phyloP scores from a whole-genome alignment of 2,329 filamentous ascomycete species.

The Aureobasidium sp. region DNA sequence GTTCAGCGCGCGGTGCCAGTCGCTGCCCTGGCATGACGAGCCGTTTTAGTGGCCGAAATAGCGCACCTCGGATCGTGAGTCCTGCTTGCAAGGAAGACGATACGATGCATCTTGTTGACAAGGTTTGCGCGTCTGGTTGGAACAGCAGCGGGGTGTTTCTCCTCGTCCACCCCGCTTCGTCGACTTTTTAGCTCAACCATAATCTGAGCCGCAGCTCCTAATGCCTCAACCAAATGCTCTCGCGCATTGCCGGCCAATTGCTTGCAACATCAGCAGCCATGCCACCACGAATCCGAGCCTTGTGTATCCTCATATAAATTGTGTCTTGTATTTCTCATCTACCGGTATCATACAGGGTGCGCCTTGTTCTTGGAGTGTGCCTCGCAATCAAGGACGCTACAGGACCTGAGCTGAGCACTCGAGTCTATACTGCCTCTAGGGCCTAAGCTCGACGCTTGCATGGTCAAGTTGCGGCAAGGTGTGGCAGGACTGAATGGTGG shows the following conservation, averaged over 20 bases:
- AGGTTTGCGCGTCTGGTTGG: neutral
- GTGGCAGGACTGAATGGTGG: neutral
- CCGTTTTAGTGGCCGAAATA: slow-evolving; percentile 11
- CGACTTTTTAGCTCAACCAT: neutral
- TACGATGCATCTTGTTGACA: neutral
- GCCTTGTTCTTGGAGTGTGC: neutral
- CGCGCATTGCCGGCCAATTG: neutral
- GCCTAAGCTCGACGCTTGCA: neutral
- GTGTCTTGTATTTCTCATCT: neutral
- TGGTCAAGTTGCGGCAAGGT: neutral
- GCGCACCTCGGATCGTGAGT: neutral
- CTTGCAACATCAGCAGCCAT: neutral
- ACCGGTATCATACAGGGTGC: neutral
- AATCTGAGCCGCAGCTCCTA: neutral
- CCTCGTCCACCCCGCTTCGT: neutral
- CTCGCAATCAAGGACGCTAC: neutral
- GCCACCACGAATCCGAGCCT: neutral
- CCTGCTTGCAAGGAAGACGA: neutral
- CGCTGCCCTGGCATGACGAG: slow-evolving; percentile 12
- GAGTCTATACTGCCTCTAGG: neutral
- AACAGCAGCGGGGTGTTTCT: neutral
- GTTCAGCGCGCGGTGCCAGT: neutral
- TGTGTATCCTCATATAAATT: neutral
- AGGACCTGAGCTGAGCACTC: neutral
- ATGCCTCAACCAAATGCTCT: slow-evolving; percentile 4